Conservation (phyloP, 768 basidiomycete species). For the Multifurca ochricompacta region DNA sequence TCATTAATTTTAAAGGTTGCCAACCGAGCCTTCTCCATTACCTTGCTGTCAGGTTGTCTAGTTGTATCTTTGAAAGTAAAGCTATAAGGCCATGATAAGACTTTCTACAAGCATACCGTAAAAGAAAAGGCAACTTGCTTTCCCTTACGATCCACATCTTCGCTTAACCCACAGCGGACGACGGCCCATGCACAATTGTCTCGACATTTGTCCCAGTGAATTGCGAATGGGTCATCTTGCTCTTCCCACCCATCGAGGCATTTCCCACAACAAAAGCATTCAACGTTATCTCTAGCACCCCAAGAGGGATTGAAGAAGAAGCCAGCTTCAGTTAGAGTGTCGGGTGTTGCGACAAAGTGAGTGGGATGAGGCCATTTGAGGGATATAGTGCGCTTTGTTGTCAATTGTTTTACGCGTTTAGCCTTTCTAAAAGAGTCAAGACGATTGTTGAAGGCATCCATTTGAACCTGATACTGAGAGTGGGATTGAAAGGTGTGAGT, state of each 20-base stretch:
- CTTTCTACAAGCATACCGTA: neutral
- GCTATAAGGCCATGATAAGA: constrained; percentile 30
- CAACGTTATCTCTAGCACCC: constrained; percentile 65
- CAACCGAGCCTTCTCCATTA: constrained; percentile 65
- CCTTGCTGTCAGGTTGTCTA: constrained; percentile 57
- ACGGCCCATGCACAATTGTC: constrained; percentile 73
- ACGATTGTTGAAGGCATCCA: constrained; percentile 29
- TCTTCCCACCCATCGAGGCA: constrained; percentile 79
- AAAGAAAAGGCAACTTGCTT: constrained; percentile 32
- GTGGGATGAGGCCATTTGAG: constrained; percentile 73
- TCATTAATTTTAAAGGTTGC: constrained; percentile 50
- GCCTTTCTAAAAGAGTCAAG: constrained; percentile 62
- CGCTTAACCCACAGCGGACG: constrained; percentile 59
- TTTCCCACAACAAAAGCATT: constrained; percentile 80
- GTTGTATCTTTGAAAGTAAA: constrained; percentile 50
- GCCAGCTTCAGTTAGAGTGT: constrained; percentile 77
- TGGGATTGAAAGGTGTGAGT: neutral
- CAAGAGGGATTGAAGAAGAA: constrained; percentile 74
- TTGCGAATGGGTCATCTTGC: constrained; percentile 77
- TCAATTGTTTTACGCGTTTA: constrained; percentile 49
- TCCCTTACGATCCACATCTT: constrained; percentile 50
- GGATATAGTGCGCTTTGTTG: constrained; percentile 36
- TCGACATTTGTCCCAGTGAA: constrained; percentile 69
- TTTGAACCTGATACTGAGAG: neutral
- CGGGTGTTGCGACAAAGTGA: constrained; percentile 59